Evolutionary conservation across 2,329 filamentous ascomycete genomes (phyloP).

Genomic region (Aspergillus fischeri): DNA sequence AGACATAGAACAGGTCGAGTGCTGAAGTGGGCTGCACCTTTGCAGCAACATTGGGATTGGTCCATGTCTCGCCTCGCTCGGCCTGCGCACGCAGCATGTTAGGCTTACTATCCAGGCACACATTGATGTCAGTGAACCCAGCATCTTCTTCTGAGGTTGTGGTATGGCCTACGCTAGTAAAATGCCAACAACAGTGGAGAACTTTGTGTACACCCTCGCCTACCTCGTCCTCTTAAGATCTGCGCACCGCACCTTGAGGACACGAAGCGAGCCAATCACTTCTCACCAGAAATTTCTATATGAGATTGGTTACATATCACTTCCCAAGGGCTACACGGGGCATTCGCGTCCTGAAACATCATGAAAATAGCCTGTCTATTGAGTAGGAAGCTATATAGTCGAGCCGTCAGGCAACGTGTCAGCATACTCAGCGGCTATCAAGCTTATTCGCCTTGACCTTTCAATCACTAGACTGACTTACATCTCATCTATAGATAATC

Average conservation of each 20-base stretch:
- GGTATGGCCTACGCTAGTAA: conserved; percentile 38
- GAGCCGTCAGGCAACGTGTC: not conserved
- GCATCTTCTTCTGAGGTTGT: conserved; percentile 45
- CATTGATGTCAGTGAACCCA: conserved; percentile 42
- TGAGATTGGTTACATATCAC: not conserved
- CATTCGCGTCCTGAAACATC: not conserved
- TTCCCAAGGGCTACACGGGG: not conserved
- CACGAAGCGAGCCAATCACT: conserved; percentile 6
- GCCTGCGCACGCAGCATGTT: conserved; percentile 34
- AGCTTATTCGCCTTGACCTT: not conserved
- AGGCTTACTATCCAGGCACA: conserved; percentile 42
- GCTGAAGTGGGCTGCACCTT: conserved; percentile 34
- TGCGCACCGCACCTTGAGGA: conserved; percentile 15
- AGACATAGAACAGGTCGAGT: not conserved
- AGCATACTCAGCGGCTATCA: not conserved
- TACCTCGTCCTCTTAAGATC: conserved; percentile 40
- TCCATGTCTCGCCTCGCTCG: conserved; percentile 34
- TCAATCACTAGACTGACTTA: not conserved
- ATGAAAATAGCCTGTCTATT: not conserved
- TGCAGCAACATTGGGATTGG: conserved; percentile 30
- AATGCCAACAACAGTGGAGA: conserved; percentile 42
- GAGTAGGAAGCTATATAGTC: not conserved
- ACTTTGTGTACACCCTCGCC: conserved; percentile 43
- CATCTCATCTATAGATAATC: not conserved
- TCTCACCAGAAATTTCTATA: not conserved